Evolutionary conservation across 352 stramenopile genomes (phyloP).

Genomic region (Globisporangium middletonii): DNA sequence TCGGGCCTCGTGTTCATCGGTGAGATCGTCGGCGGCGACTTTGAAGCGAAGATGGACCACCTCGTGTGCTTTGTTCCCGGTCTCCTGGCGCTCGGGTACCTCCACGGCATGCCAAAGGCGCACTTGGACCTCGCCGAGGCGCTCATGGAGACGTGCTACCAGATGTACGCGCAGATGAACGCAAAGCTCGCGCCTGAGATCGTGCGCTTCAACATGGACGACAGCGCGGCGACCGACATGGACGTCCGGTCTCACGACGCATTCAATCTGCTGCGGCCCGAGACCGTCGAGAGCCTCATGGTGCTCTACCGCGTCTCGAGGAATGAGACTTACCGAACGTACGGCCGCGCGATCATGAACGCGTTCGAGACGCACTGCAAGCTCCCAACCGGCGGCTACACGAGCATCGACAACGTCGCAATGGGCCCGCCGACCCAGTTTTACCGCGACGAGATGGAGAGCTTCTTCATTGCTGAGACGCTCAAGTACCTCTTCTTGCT

Average conservation of each 20-base stretch:
- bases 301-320: conserved; percentile 88
- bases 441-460: conserved; percentile 84
- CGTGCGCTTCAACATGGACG: conserved; percentile 65
- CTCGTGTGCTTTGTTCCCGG: conserved; percentile 89
- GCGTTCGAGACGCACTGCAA: conserved; percentile 79
- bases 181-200: conserved; percentile 87
- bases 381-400: conserved; percentile 56
- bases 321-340: conserved; percentile 82
- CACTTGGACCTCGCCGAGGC: conserved; percentile 75
- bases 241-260: conserved; percentile 51
- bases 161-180: conserved; percentile 81
- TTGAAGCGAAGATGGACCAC: conserved; percentile 84
- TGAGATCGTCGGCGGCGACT: conserved; percentile 46
- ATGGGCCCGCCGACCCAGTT: conserved; percentile 29
- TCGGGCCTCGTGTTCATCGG: conserved; percentile 63
- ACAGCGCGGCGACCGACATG: conserved; percentile 40
- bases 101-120: conserved; percentile 53
- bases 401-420: conserved; percentile 53
- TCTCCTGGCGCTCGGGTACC: conserved; percentile 78
- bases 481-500: conserved; percentile 94
- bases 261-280: conserved; percentile 85
- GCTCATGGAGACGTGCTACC: conserved; percentile 79
- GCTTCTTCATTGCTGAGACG: conserved; percentile 91
- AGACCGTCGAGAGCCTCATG: conserved; percentile 92
- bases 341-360: conserved; percentile 82